Conservation (phyloP, 164 flowering plant species). For the Magnolia sinica region DNA sequence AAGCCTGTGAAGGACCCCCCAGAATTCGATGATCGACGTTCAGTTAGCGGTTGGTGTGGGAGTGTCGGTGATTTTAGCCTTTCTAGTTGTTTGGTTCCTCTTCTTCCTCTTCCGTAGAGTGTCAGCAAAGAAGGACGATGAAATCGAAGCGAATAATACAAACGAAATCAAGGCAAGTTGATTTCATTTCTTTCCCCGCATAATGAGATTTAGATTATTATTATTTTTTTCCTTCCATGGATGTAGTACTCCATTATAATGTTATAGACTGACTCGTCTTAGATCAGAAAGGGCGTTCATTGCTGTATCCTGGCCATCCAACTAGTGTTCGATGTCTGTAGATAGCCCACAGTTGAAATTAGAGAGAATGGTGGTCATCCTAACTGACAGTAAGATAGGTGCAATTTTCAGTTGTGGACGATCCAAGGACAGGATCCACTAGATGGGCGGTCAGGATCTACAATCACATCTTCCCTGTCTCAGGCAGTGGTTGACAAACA, state of each 20-base stretch:
- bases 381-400: too few relatives aligned
- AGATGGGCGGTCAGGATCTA: slow-evolving; percentile 47
- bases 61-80: slow-evolving; percentile 29
- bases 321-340: slow-evolving; percentile 1
- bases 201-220: neutral
- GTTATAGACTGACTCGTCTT: neutral
- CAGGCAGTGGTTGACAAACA: slow-evolving; percentile 11
- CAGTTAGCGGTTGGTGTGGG: slow-evolving; percentile 56
- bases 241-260: too few relatives aligned
- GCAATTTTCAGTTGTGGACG: too few relatives aligned
- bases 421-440: slow-evolving; percentile 28
- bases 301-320: neutral
- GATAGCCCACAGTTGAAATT: neutral
- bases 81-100: slow-evolving; percentile 32
- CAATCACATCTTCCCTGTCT: slow-evolving; percentile 42
- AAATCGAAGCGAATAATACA: slow-evolving; percentile 63
- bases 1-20: slow-evolving; percentile 26
- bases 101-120: slow-evolving; percentile 32
- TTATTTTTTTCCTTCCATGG: neutral
- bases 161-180: slow-evolving; percentile 56
- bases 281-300: too few relatives aligned
- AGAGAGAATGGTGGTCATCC: slow-evolving; percentile 5
- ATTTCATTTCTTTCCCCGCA: neutral
- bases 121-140: slow-evolving; percentile 46
- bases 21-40: slow-evolving; percentile 30